Base-by-base conservation (phyloP, 2,329 filamentous ascomycete genomes). In the Acrodontium crateriforme region DNA sequence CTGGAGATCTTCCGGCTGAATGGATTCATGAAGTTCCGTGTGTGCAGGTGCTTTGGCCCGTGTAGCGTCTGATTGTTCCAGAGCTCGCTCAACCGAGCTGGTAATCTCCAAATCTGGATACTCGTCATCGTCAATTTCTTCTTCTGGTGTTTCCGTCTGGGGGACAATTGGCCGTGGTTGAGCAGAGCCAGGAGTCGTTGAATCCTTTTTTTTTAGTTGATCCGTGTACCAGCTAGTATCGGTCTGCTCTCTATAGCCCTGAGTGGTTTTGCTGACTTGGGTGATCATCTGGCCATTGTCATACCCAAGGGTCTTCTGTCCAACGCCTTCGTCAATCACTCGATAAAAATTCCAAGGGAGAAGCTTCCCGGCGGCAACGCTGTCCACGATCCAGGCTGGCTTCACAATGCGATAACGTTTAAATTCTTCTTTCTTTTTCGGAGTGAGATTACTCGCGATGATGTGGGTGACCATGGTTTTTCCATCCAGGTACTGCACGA, bases 401-500 rank as follows among this genome's bases (percentile, higher is more conserved):
- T 89, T 93, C 27, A 94, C 89, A 19, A 98, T 81, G 24, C 87
- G 74, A 53, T 95, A 94, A 39, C 71, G 74, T 29, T 65, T 69
- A 47, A 92, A 94, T 39, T 98, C 89, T 29, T 87, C 71, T 16
- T 74, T 74, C 55, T 98, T 98, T 59, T 94, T 95, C 0, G 83
- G 85, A 0, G 89, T 89, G 13, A 98, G 61, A 29, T 72, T 78
- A 28, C 83, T 87, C 3, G 87, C 85, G 43, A 98, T 84, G 41
- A 98, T 93, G 51, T 98, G 46, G 1, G 91, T 98, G 0, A 84
- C 87, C 50, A 79, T 78, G 1, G 87, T 95, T 60, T 98, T 98
- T 19, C 76, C 79, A 53, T 94, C 85, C 8, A 98, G 62, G 46
- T 95, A 95, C 52, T 98, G 89, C 36, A 94, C 67, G 43, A 93